phyloP scores from a whole-genome alignment of 306 rosid genomes.

The Malus asiatica region DNA sequence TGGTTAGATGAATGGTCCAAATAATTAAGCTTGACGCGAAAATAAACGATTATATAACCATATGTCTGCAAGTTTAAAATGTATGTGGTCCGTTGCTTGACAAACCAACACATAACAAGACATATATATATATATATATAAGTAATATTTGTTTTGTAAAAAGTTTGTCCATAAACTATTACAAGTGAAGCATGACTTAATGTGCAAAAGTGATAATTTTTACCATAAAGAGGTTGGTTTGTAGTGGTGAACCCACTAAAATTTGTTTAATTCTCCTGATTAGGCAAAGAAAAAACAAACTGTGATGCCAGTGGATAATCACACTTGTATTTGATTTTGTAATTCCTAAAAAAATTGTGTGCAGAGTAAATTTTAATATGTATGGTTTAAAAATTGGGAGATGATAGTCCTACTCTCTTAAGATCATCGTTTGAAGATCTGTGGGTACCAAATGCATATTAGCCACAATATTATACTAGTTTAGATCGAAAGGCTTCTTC shows the following conservation, averaged over 20 bases:
- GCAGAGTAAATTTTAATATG: no score
- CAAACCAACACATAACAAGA: background rate
- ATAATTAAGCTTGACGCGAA: background rate
- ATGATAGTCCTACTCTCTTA: no score
- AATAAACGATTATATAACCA: no score
- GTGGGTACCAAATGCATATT: no score
- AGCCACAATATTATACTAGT: no score
- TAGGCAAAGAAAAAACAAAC: background rate
- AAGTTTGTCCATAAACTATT: conserved; percentile 23
- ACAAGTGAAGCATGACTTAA: conserved; percentile 37
- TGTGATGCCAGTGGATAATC: background rate
- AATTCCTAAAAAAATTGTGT: no score
- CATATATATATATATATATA: background rate
- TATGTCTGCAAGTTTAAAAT: conserved; percentile 1
- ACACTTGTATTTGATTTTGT: no score
- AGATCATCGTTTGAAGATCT: no score
- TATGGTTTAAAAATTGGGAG: no score
- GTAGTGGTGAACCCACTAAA: conserved; percentile 51
- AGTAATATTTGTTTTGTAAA: background rate
- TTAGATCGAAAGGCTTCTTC: no score
- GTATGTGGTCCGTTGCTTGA: conserved; percentile 12
- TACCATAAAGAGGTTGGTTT: conserved; percentile 26
- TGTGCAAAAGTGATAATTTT: conserved; percentile 23
- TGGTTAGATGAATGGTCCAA: background rate
- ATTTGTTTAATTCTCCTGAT: background rate